These are phyloP conservation scores for Yarrowia hollandica DNA, from an alignment of 805 yeast species.

Conservation along the genomic window DNA sequence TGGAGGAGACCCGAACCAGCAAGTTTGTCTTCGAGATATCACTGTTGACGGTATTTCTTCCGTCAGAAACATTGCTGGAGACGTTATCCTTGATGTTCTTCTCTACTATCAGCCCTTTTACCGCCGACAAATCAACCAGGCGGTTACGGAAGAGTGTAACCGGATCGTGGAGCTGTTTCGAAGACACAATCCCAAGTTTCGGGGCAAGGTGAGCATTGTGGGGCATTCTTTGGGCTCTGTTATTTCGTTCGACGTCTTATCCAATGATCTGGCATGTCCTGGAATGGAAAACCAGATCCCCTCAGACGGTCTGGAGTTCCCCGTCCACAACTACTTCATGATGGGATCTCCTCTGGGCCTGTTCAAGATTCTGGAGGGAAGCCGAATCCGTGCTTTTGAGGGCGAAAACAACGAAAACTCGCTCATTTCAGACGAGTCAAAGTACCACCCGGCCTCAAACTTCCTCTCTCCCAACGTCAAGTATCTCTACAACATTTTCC, in stretches of 20 bases:
- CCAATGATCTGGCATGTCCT: slow-evolving; percentile 34
- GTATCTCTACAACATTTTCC: slow-evolving; percentile 77
- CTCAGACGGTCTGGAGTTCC: slow-evolving; percentile 54
- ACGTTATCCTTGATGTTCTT: slow-evolving; percentile 80
- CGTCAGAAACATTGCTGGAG: slow-evolving; percentile 73
- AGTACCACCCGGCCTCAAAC: not conserved
- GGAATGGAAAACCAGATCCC: slow-evolving; percentile 45
- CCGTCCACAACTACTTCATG: slow-evolving; percentile 72
- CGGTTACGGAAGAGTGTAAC: slow-evolving; percentile 66
- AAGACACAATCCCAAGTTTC: slow-evolving; percentile 49
- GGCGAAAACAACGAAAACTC: not conserved
- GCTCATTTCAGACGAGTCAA: slow-evolving; percentile 31
- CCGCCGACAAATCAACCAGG: slow-evolving; percentile 58
- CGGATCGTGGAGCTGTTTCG: slow-evolving; percentile 57
- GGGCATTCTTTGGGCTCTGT: slow-evolving; percentile 95
- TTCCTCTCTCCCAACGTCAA: slow-evolving; percentile 45
- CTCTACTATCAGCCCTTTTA: slow-evolving; percentile 71
- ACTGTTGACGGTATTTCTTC: slow-evolving; percentile 74
- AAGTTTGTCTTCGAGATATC: slow-evolving; percentile 56
- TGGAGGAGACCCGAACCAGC: slow-evolving; percentile 30
- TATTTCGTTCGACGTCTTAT: slow-evolving; percentile 71
- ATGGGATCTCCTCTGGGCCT: slow-evolving; percentile 92
- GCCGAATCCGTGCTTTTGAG: slow-evolving; percentile 48
- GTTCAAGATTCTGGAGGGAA: slow-evolving; percentile 69
- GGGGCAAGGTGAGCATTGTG: slow-evolving; percentile 77